Evolutionary conservation across 306 rosid species (phyloP).

Genomic region (Gynostemma pentaphyllum): DNA sequence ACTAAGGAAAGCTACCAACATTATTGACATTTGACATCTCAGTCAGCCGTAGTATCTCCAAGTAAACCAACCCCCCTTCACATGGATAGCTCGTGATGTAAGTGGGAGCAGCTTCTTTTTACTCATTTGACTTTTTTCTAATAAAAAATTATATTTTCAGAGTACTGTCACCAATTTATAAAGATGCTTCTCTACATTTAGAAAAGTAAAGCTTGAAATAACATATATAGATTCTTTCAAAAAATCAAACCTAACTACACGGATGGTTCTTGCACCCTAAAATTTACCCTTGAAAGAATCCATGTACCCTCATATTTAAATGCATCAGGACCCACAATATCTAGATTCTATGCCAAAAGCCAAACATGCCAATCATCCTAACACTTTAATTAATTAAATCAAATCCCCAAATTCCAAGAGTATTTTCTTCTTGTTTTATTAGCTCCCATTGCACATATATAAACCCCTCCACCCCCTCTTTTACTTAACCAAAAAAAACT

Average conservation of each 20-base stretch:
- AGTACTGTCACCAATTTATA: slow-evolving; percentile 14
- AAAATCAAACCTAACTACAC: slow-evolving; percentile 26
- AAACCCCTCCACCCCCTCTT: slow-evolving; percentile 24
- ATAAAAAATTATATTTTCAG: slow-evolving; percentile 2
- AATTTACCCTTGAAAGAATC: slow-evolving; percentile 28
- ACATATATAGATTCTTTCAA: slow-evolving; percentile 30
- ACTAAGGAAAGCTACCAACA: not conserved
- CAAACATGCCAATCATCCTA: slow-evolving; percentile 24
- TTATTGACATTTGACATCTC: not conserved
- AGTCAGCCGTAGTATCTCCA: not conserved
- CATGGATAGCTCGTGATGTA: slow-evolving; percentile 77
- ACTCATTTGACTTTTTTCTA: slow-evolving; percentile 12
- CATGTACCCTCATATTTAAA: slow-evolving; percentile 28
- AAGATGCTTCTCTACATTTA: slow-evolving; percentile 11
- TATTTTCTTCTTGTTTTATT: slow-evolving; percentile 52
- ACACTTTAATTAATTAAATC: slow-evolving; percentile 10
- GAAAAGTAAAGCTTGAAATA: slow-evolving; percentile 11
- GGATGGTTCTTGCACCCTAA: slow-evolving; percentile 43
- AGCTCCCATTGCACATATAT: slow-evolving; percentile 30
- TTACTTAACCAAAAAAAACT: slow-evolving; percentile 18
- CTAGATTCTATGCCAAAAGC: slow-evolving; percentile 69
- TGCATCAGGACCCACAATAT: slow-evolving; percentile 46
- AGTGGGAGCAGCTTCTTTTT: slow-evolving; percentile 14
- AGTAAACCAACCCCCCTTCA: slow-evolving; percentile 42
- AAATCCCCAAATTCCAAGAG: slow-evolving; percentile 19